Evolutionary conservation across 2,329 filamentous ascomycete species (phyloP).

Genomic region (Exophiala aquamarina): DNA sequence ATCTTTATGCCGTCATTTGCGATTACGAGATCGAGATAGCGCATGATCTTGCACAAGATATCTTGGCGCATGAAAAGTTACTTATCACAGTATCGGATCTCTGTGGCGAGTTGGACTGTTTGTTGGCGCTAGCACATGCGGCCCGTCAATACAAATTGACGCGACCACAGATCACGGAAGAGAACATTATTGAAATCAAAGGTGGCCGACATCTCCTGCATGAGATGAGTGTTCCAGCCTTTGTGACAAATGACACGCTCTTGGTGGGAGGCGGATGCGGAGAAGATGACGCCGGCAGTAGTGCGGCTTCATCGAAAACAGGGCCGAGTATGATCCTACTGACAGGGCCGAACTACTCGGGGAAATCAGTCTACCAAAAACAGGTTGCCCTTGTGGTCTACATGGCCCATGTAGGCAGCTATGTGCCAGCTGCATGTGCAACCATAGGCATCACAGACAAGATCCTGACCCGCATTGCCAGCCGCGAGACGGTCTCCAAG

Average conservation of each 20-base stretch:
- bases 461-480: slow-evolving; percentile 82
- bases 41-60: slow-evolving; percentile 68
- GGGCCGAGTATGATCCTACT: slow-evolving; percentile 71
- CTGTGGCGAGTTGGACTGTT: slow-evolving; percentile 79
- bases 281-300: slow-evolving; percentile 11
- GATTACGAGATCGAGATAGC: slow-evolving; percentile 89
- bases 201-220: slow-evolving; percentile 83
- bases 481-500: slow-evolving; percentile 66
- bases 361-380: slow-evolving; percentile 94
- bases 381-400: slow-evolving; percentile 89
- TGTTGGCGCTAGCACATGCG: slow-evolving; percentile 76
- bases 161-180: slow-evolving; percentile 66
- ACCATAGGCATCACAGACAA: slow-evolving; percentile 86
- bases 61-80: slow-evolving; percentile 67
- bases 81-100: slow-evolving; percentile 72
- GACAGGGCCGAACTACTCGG: slow-evolving; percentile 94
- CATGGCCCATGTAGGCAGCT: slow-evolving; percentile 89
- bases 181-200: slow-evolving; percentile 71
- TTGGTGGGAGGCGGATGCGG: slow-evolving; percentile 58
- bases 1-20: slow-evolving; percentile 80
- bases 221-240: slow-evolving; percentile 76
- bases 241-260: slow-evolving; percentile 79
- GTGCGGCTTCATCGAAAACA: not conserved
- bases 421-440: slow-evolving; percentile 77
- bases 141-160: slow-evolving; percentile 72